These are phyloP conservation scores for Marasmius fiardii DNA, from an alignment of 1,284 basidiomycete genomes.

Conservation along the genomic window DNA sequence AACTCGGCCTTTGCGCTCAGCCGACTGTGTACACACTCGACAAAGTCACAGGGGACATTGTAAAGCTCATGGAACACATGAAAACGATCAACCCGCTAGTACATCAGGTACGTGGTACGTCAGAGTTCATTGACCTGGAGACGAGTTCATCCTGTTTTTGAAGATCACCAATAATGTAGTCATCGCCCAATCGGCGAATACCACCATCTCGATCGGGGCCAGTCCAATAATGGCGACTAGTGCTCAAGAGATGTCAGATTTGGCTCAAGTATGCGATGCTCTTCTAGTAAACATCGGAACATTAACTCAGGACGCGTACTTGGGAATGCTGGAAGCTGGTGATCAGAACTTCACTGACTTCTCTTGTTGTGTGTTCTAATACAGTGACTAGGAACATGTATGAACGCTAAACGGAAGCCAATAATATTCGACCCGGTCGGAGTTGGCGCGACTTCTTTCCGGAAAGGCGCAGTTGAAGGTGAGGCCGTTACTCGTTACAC, in stretches of 20 bases:
- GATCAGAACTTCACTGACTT: constrained; percentile 14
- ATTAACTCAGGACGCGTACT: constrained; percentile 53
- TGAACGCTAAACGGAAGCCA: constrained; percentile 76
- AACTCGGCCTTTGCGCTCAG: constrained; percentile 3
- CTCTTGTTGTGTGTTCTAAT: background rate
- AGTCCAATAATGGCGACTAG: constrained; percentile 94
- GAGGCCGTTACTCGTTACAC: constrained; percentile 12
- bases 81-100: constrained; percentile 63
- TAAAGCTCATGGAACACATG: constrained; percentile 47
- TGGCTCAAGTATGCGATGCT: constrained; percentile 65
- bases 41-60: constrained; percentile 25
- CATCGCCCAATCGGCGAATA: constrained; percentile 88
- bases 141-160: constrained; percentile 10
- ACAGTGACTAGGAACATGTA: constrained; percentile 41
- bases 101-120: constrained; percentile 60
- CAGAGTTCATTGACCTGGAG: background rate
- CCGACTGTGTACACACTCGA: constrained; percentile 17
- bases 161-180: constrained; percentile 93
- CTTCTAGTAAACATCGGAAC: constrained; percentile 93
- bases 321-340: constrained; percentile 85
- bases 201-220: constrained; percentile 84
- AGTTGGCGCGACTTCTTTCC: constrained; percentile 79
- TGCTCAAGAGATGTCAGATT: constrained; percentile 79
- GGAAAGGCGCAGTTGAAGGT: constrained; percentile 59
- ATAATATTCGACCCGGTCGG: constrained; percentile 95